Base-by-base conservation (phyloP, 345 rosid species). In the Capsella bursapastoris region DNA sequence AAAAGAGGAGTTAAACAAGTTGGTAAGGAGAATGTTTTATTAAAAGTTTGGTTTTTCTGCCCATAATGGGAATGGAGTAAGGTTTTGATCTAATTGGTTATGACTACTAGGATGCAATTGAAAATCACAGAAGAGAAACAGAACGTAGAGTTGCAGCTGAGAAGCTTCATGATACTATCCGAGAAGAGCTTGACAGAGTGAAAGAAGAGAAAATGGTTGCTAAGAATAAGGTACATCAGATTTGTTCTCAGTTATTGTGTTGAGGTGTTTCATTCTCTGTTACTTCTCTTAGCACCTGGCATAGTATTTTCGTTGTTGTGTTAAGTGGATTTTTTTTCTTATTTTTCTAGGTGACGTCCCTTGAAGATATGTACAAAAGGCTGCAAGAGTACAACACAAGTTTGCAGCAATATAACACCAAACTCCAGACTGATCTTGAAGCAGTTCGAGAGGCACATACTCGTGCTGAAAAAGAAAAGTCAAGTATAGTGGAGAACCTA, bases 341-440 rank as follows among this genome's bases (percentile, higher is more conserved):
- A 1, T 22, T 44, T 68, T 32, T 83, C 57, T 81, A 92, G 99
- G 86, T 81, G 41, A 66, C 55, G n/a, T 80, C 92, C 15, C 86
- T 85, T 44, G 94, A 89, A 43, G 91, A 88, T 64, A 86, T 80
- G 82, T 84, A 85, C 83, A 95, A 88, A 78, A 87, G 89, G 67
- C 64, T 84, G 74, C 96, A 92, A 76, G 98, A 89, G 77, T 95
- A 95, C 78, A 88, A 92, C 78, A 78, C 84, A 29, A 90, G 88
- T 78, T 81, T 95, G 64, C 99, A 89, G 52, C 97, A 88, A 72
- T 90, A 89, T 77, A 95, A 87, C 68, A 83, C 84, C 71, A 92
- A 88, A 74, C 89, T 92, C 31, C 95, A 86, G 57, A 79, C 79
- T 57, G 94, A 95, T 38, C 80, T 89, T 57, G 88, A 87, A 70